Percentiles rank a stretch among this genome's conserved stretches.
Conservation (phyloP, 139 green algal species). For the Asterochloris erici region DNA sequence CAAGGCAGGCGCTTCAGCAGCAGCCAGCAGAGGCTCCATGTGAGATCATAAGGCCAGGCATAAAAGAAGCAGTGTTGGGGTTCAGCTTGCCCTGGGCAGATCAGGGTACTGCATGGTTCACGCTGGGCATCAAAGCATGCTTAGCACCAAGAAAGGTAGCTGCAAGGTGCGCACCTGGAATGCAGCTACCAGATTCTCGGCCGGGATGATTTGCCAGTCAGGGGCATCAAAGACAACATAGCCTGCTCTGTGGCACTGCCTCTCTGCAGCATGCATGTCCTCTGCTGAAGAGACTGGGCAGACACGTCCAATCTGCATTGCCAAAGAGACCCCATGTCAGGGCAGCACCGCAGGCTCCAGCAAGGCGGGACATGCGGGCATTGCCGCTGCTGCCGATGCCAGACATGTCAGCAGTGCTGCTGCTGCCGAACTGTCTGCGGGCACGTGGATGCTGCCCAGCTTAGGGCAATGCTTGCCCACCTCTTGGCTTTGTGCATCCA, state of each 20-base stretch:
- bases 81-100: background rate
- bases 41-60: background rate
- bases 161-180: constrained; percentile 32
- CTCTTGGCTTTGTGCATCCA: constrained; percentile 6
- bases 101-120: no score
- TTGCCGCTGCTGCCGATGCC: background rate
- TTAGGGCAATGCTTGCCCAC: constrained; percentile 3
- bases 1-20: background rate
- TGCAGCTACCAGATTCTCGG: constrained; percentile 89
- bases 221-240: constrained; percentile 42
- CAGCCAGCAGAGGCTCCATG: background rate
- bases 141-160: background rate
- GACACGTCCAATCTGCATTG: background rate
- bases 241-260: background rate
- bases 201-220: constrained; percentile 85
- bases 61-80: no score
- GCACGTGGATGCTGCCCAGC: background rate
- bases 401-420: background rate
- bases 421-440: background rate
- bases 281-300: background rate
- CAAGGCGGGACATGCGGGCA: background rate
- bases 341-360: background rate
- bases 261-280: constrained; percentile 19
- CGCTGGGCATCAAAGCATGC: background rate
- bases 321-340: background rate